These are phyloP conservation scores for Flaveria floridana DNA, from an alignment of 140 eudicot genomes.

Conservation along the genomic window DNA sequence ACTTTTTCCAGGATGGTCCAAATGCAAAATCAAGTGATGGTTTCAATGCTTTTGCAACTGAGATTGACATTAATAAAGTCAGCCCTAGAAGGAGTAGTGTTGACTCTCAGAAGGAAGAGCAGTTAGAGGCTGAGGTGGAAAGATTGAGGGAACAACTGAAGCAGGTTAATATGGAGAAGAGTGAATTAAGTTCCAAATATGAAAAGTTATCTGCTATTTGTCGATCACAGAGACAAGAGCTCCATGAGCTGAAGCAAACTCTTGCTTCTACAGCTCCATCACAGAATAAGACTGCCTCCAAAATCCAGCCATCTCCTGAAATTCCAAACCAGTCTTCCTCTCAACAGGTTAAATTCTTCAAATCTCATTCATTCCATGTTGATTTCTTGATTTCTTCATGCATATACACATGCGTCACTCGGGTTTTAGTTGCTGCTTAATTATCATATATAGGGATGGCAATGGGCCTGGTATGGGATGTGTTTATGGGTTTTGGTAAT, in stretches of 20 bases:
- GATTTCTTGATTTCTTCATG: background rate
- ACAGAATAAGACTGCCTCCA: conserved; percentile 46
- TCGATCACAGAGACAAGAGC: conserved; percentile 90
- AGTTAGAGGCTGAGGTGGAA: conserved; percentile 64
- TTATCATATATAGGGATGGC: no score
- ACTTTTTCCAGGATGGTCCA: conserved; percentile 53
- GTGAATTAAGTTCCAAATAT: conserved; percentile 71
- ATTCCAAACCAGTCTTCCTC: conserved; percentile 21
- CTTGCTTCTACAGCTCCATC: conserved; percentile 69
- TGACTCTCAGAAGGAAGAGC: conserved; percentile 46
- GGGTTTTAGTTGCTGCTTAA: no score
- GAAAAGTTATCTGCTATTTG: conserved; percentile 89
- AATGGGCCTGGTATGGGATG: background rate
- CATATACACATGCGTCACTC: background rate
- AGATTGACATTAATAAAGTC: conserved; percentile 49
- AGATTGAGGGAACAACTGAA: conserved; percentile 67
- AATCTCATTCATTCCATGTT: background rate
- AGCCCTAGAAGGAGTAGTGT: conserved; percentile 41
- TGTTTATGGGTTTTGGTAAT: no score
- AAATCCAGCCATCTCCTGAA: conserved; percentile 8
- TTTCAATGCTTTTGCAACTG: conserved; percentile 74
- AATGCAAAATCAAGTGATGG: conserved; percentile 44
- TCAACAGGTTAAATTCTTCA: conserved; percentile 37
- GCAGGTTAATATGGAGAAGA: conserved; percentile 62
- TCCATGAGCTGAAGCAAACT: conserved; percentile 85